These are phyloP conservation scores for Gleditsia sinensis DNA, from an alignment of 306 rosid species.

Conservation along the genomic window DNA sequence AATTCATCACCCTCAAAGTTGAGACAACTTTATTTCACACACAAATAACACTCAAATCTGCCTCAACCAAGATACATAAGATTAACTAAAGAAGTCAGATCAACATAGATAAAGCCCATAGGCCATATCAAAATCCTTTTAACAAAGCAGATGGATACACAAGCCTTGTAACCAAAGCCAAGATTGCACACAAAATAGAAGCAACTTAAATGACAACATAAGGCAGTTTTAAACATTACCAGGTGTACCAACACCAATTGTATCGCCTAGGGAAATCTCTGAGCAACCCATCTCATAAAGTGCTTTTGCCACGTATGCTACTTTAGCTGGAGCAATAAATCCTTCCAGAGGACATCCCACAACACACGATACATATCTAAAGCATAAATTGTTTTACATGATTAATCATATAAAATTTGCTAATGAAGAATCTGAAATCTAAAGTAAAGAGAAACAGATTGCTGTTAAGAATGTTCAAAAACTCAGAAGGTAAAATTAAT, in stretches of 20 bases:
- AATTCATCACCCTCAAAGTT: neutral
- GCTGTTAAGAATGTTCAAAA: slow-evolving; percentile 18
- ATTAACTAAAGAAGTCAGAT: slow-evolving; percentile 6
- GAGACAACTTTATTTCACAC: neutral
- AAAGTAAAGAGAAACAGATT: slow-evolving; percentile 8
- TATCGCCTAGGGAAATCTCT: slow-evolving; percentile 94
- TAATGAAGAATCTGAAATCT: slow-evolving; percentile 20
- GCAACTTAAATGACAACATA: slow-evolving; percentile 6
- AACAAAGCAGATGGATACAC: slow-evolving; percentile 21
- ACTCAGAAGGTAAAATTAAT: slow-evolving; percentile 15
- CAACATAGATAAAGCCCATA: slow-evolving; percentile 22
- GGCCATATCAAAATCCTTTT: slow-evolving; percentile 10
- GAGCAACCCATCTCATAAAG: slow-evolving; percentile 83
- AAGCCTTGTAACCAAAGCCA: slow-evolving; percentile 12
- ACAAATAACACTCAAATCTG: neutral
- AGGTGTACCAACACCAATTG: slow-evolving; percentile 95
- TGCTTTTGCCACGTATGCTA: slow-evolving; percentile 80
- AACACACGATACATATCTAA: slow-evolving; percentile 86
- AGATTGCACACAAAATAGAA: neutral
- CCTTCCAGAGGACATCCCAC: slow-evolving; percentile 98
- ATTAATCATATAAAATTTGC: slow-evolving; percentile 18
- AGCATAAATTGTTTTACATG: slow-evolving; percentile 14
- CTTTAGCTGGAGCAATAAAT: slow-evolving; percentile 70
- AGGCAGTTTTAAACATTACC: slow-evolving; percentile 55
- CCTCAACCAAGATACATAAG: slow-evolving; percentile 8